These are phyloP conservation scores for Candida vaughaniae DNA, from an alignment of 805 yeast species.

Conservation along the genomic window DNA sequence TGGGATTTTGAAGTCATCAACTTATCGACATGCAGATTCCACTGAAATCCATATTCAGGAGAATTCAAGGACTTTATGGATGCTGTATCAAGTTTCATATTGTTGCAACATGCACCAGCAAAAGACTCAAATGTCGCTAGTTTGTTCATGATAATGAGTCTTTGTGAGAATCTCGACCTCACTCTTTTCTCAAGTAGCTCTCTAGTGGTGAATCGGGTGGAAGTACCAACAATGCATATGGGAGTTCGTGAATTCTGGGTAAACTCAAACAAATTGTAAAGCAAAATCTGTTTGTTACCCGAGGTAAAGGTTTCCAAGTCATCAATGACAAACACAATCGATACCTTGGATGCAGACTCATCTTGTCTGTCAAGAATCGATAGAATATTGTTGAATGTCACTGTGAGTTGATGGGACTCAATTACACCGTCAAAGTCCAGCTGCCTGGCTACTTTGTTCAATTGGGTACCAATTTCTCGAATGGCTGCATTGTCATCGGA, in stretches of 20 bases:
- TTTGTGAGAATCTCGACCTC: conserved; percentile 81
- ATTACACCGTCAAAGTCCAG: conserved; percentile 2
- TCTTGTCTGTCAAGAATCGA: conserved; percentile 36
- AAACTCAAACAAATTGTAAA: conserved; percentile 86
- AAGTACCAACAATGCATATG: conserved; percentile 76
- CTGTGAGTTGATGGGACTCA: conserved; percentile 11
- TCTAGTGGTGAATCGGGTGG: conserved; percentile 70
- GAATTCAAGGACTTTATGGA: conserved; percentile 18
- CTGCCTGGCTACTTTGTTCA: conserved; percentile 43
- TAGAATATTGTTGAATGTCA: conserved; percentile 14
- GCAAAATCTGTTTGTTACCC: conserved; percentile 72
- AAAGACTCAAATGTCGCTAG: conserved; percentile 43
- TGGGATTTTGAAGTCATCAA: conserved; percentile 17
- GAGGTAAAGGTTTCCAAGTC: conserved; percentile 79
- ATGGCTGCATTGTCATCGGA: conserved; percentile 76
- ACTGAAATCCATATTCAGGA: conserved; percentile 25
- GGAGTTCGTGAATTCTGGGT: conserved; percentile 72
- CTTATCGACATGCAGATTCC: conserved; percentile 46
- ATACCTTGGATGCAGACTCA: conserved; percentile 29
- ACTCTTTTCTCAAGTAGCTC: conserved; percentile 91
- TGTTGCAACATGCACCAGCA: conserved; percentile 43
- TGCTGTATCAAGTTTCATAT: conserved; percentile 27
- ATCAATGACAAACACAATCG: conserved; percentile 78
- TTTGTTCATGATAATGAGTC: conserved; percentile 61
- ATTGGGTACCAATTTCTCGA: conserved; percentile 80